Conservation (phyloP, 1,284 basidiomycete species). For the Peniophora sp. region DNA sequence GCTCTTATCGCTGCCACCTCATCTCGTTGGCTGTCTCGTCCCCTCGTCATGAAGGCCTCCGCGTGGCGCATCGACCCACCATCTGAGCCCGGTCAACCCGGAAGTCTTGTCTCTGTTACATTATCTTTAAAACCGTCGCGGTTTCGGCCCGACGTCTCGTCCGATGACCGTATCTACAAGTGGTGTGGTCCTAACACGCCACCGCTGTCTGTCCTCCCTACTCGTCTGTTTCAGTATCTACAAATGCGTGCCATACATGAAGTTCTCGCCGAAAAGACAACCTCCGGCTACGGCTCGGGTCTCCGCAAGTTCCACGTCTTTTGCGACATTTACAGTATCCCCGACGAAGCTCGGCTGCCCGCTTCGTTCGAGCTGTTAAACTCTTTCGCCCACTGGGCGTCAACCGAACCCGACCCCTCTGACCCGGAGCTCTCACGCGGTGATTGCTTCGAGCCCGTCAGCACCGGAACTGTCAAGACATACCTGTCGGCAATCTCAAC, state of each 20-base stretch:
- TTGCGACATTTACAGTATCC: constrained; percentile 26
- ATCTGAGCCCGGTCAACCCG: too few species aligned
- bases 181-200: too few species aligned
- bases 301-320: constrained; percentile 30
- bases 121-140: too few species aligned
- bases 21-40: constrained; percentile 12
- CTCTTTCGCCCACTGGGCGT: neutral
- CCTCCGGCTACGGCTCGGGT: constrained; percentile 27
- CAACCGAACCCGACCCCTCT: neutral
- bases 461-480: constrained; percentile 16
- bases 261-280: constrained; percentile 5
- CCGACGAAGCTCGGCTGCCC: constrained; percentile 17
- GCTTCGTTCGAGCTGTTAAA: neutral
- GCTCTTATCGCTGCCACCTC: constrained; percentile 14
- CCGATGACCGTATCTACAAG: too few species aligned
- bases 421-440: too few species aligned
- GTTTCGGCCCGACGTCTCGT: too few species aligned
- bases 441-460: constrained; percentile 25
- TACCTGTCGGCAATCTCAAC: constrained; percentile 27
- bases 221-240: too few species aligned
- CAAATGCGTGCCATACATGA: constrained; percentile 9
- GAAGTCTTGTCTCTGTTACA: too few species aligned
- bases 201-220: too few species aligned
- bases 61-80: too few species aligned
- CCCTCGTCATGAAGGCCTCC: too few species aligned